A percentile compares a stretch with the other conserved stretches of the same genome.
Evolutionary conservation across 2,329 filamentous ascomycete genomes (phyloP).

Genomic region (Teratosphaeriaceae sp.): DNA sequence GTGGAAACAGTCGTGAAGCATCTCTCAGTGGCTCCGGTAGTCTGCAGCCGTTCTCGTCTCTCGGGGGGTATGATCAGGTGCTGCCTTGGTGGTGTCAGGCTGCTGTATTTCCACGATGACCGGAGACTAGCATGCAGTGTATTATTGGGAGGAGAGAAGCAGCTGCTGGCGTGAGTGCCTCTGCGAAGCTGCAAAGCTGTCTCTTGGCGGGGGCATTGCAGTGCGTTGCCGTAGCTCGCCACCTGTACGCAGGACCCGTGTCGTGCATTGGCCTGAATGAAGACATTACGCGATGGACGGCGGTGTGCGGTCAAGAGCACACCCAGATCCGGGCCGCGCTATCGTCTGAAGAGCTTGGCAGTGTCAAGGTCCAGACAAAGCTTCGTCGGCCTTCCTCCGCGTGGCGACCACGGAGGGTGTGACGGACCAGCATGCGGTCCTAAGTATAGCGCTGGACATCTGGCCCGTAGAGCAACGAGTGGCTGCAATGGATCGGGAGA

Average conservation of each 20-base stretch:
- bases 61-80: no score
- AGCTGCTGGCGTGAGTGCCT: neutral
- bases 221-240: neutral
- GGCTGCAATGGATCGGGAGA: neutral
- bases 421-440: neutral
- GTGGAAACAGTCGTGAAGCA: no score
- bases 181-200: constrained; percentile 1
- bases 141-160: constrained; percentile 2
- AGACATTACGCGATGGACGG: neutral
- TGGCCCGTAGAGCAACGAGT: neutral
- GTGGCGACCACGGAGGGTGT: neutral
- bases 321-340: neutral
- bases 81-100: neutral
- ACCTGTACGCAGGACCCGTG: neutral
- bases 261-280: neutral
- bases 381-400: neutral
- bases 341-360: neutral
- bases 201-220: neutral
- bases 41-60: no score
- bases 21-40: no score
- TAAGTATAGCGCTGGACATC: neutral
- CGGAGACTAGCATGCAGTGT: constrained; percentile 4
- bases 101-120: neutral
- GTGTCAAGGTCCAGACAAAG: neutral
- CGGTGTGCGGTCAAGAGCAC: neutral